phyloP scores from a whole-genome alignment of 331 rosid genomes.

The Pyracantha coccinea region DNA sequence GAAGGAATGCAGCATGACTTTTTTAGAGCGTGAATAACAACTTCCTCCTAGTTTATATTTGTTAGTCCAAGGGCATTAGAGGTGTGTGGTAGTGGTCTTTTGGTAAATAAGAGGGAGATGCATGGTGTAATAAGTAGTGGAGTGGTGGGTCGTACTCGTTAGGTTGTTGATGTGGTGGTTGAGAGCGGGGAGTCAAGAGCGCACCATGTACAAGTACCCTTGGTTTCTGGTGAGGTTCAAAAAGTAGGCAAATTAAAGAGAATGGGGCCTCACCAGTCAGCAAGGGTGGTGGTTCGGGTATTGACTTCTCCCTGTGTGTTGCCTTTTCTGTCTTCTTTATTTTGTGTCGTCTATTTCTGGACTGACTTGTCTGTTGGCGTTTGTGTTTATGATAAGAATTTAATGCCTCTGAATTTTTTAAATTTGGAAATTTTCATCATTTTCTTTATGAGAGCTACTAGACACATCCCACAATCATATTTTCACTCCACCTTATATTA shows the following conservation, averaged over 20 bases:
- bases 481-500: no score
- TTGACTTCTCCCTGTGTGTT: conserved; percentile 80
- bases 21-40: neutral
- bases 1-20: neutral
- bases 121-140: neutral
- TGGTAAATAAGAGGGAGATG: conserved; percentile 12
- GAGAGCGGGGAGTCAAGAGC: conserved; percentile 94
- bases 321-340: neutral
- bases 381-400: conserved; percentile 24
- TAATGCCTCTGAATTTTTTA: conserved; percentile 6
- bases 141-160: neutral
- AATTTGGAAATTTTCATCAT: neutral
- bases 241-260: neutral
- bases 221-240: conserved; percentile 30
- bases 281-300: conserved; percentile 99
- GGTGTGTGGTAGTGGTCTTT: neutral
- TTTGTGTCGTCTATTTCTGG: neutral
- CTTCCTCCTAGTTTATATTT: neutral
- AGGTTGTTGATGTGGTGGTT: neutral
- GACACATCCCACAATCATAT: no score
- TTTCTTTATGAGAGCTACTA: no score
- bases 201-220: conserved; percentile 85
- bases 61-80: neutral
- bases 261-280: conserved; percentile 23
- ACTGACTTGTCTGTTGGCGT: neutral